Base-by-base conservation (phyloP, 176 grass and related monocot species). In the Raddia guianensis region DNA sequence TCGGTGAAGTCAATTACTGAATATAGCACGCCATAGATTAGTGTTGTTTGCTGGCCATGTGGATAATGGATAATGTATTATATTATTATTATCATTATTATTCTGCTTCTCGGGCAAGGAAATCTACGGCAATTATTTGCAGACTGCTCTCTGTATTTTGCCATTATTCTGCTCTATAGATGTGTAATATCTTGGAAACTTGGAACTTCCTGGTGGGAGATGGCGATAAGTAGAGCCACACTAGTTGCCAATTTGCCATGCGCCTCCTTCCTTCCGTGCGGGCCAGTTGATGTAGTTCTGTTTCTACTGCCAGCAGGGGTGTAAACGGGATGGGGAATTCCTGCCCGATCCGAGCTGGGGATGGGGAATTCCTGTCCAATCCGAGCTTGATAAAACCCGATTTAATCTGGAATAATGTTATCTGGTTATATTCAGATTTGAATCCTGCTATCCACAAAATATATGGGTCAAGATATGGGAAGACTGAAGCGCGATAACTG, bases 91-190 rank as follows among this genome's bases (percentile, higher is more conserved):
- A 27, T 27, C 27, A 27, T 27, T 40, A 37, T 66, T 74, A 16
- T 44, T 66, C 60, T n/a, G 60, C 59, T 34, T 33, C 60, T 13
- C 2, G 9, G 61, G n/a, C 49, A 52, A 53, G n/a, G 34, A 58
- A 32, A 59, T 60, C 45, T 66, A 60, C 71, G n/a, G n/a, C 70
- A 64, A 83, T 64, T 74, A 32, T 56, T 12, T 75, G 37, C 81
- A 83, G 34, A 66, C 20, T 74, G 40, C 55, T 83, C 19, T 65
- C 58, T 83, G 57, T 34, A 13, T 27, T 61, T 7, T 11, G 11
- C 9, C 49, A 20, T 58, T 75, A 75, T 33, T 56, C 50, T 83
- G 60, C 45, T 47, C 50, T 83, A 49, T 55, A 55, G 19, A 19
- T 53, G 13, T 73, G 16, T 42, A 56, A 68, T 54, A 79, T 69